A percentile compares a stretch with the other conserved stretches of the same genome.
Evolutionary conservation across 257 asterid species (phyloP).

Genomic region (Nicotiana paniculata): DNA sequence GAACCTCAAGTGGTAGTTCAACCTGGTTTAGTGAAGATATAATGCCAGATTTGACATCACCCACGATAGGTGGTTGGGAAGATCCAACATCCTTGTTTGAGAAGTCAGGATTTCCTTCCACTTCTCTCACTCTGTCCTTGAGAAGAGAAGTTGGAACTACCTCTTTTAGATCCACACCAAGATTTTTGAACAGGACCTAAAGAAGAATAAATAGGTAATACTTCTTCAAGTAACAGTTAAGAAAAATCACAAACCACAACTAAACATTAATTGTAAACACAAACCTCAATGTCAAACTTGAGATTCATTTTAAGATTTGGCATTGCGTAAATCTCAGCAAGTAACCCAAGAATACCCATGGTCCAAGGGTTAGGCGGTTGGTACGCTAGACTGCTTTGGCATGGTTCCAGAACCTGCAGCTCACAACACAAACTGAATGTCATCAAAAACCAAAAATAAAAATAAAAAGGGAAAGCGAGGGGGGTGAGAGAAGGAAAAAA

Average conservation of each 20-base stretch:
- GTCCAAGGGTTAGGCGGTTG: conserved; percentile 99
- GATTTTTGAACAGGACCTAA: conserved; percentile 92
- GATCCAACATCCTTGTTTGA: conserved; percentile 78
- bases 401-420: conserved; percentile 78
- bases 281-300: conserved; percentile 96
- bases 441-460: neutral
- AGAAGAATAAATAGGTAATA: conserved; percentile 3
- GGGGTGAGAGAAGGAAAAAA: neutral
- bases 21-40: conserved; percentile 59
- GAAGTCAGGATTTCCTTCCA: conserved; percentile 97
- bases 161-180: conserved; percentile 82
- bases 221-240: neutral
- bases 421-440: neutral
- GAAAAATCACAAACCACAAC: neutral
- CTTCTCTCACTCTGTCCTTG: conserved; percentile 71
- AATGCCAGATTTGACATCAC: conserved; percentile 68
- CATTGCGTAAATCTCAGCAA: conserved; percentile 92
- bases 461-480: neutral
- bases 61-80: conserved; percentile 55
- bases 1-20: conserved; percentile 62
- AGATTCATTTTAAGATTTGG: conserved; percentile 97
- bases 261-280: neutral
- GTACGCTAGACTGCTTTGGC: conserved; percentile 88
- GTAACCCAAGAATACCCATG: conserved; percentile 92
- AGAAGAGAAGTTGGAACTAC: conserved; percentile 82